These are phyloP conservation scores for Candida sphagnicola DNA, from an alignment of 805 yeast species.

Conservation along the genomic window DNA sequence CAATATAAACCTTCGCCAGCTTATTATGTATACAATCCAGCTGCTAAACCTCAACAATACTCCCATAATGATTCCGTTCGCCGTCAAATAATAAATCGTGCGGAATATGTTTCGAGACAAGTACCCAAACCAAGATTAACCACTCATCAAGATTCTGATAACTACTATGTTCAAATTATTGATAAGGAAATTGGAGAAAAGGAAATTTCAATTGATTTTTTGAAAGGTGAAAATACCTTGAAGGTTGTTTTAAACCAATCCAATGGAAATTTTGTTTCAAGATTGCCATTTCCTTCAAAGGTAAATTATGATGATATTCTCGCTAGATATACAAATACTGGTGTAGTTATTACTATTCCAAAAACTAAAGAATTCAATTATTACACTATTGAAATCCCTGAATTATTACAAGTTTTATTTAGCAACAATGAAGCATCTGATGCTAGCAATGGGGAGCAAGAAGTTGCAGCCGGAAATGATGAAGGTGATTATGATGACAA, in stretches of 20 bases:
- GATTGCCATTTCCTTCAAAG: slow-evolving; percentile 1
- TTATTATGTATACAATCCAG: not conserved
- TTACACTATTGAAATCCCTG: not conserved
- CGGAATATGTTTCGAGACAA: not conserved
- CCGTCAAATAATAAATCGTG: not conserved
- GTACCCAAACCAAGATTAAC: not conserved
- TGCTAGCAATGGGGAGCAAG: too few relatives aligned
- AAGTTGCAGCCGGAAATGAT: too few relatives aligned
- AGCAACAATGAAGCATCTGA: too few relatives aligned
- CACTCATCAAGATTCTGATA: not conserved
- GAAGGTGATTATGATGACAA: not conserved
- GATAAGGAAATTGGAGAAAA: not conserved
- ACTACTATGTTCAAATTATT: slow-evolving; percentile 1
- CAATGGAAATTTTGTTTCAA: not conserved
- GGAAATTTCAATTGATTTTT: not conserved
- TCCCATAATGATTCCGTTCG: not conserved
- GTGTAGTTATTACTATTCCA: not conserved
- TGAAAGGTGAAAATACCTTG: not conserved
- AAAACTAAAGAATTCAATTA: not conserved
- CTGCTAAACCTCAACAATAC: too few relatives aligned
- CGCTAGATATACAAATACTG: not conserved
- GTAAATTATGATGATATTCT: not conserved
- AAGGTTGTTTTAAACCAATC: not conserved
- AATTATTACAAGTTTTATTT: not conserved
- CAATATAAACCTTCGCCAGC: not conserved